These are phyloP conservation scores for Cyclocybe cylindracea DNA, from an alignment of 768 basidiomycete genomes.

Conservation along the genomic window DNA sequence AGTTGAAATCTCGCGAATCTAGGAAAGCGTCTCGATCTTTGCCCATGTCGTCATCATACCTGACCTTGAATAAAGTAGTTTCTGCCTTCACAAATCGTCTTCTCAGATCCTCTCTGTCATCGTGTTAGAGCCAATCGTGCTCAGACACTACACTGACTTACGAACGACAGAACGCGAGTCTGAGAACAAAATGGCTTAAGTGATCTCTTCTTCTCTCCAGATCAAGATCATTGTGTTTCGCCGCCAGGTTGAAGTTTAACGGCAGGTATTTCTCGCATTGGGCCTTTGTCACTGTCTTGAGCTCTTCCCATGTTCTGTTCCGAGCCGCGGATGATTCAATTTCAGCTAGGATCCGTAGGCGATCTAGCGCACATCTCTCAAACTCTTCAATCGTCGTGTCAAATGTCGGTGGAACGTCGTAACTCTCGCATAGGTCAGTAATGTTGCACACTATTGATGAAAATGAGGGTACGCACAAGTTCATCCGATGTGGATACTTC, in stretches of 20 bases:
- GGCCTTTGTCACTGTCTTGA: slow-evolving; percentile 56
- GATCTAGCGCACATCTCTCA: slow-evolving; percentile 85
- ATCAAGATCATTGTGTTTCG: slow-evolving; percentile 47
- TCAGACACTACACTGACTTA: slow-evolving; percentile 43
- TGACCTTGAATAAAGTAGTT: slow-evolving; percentile 77
- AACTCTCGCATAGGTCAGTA: slow-evolving; percentile 48
- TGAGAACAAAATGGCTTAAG: slow-evolving; percentile 89
- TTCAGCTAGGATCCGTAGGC: slow-evolving; percentile 85
- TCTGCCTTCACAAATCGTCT: slow-evolving; percentile 90
- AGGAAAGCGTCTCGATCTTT: slow-evolving; percentile 79
- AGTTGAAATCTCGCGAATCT: slow-evolving; percentile 60
- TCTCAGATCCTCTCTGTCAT: slow-evolving; percentile 81
- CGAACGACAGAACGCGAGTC: slow-evolving; percentile 96
- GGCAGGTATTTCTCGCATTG: slow-evolving; percentile 81
- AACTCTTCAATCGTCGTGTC: slow-evolving; percentile 97
- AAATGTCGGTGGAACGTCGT: slow-evolving; percentile 79
- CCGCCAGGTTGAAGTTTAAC: slow-evolving; percentile 49
- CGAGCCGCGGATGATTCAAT: slow-evolving; percentile 89
- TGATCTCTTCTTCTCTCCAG: slow-evolving; percentile 80
- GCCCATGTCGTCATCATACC: slow-evolving; percentile 77
- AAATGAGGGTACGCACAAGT: slow-evolving; percentile 59
- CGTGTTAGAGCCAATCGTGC: background rate
- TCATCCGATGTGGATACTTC: slow-evolving; percentile 69
- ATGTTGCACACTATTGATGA: background rate
- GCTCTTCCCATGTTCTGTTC: slow-evolving; percentile 79